phyloP scores from a whole-genome alignment of 2,329 filamentous ascomycete species.

The Aspergillus chevalieri region DNA sequence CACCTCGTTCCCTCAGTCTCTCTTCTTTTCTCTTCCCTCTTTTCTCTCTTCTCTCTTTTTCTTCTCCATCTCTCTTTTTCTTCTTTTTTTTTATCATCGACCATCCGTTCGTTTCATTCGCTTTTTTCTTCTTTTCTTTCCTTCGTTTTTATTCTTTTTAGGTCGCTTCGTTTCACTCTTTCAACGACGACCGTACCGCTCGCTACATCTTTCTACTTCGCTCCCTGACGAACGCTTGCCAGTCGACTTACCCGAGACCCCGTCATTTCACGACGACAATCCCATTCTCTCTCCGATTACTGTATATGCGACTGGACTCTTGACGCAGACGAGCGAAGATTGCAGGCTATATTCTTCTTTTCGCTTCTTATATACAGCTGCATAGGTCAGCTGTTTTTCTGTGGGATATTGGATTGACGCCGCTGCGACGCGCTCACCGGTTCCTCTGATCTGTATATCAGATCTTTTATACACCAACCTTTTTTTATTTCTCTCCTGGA shows the following conservation, averaged over 20 bases:
- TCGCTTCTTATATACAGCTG: constrained; percentile 19
- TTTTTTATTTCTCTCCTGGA: background rate
- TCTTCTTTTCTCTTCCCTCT: constrained; percentile 21
- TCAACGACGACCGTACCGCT: constrained; percentile 42
- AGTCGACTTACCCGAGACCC: background rate
- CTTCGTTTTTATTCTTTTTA: constrained; percentile 22
- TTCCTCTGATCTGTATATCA: background rate
- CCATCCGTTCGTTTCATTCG: constrained; percentile 15
- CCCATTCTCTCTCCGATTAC: background rate
- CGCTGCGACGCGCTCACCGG: constrained; percentile 30
- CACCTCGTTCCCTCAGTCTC: constrained; percentile 11
- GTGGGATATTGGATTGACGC: constrained; percentile 18
- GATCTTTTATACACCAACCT: background rate
- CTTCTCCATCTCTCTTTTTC: constrained; percentile 26
- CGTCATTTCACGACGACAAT: background rate
- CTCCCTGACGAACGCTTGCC: constrained; percentile 21
- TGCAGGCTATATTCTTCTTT: background rate
- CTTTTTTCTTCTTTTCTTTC: constrained; percentile 20
- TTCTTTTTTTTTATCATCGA: constrained; percentile 19
- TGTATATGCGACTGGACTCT: constrained; percentile 9
- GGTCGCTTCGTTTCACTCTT: constrained; percentile 46
- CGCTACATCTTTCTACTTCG: constrained; percentile 16
- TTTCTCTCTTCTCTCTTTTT: constrained; percentile 18
- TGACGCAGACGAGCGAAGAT: background rate
- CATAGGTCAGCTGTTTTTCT: constrained; percentile 33